These are phyloP conservation scores for Aspergillus oerlinghausenensis DNA, from an alignment of 2,329 filamentous ascomycete species.

Conservation along the genomic window DNA sequence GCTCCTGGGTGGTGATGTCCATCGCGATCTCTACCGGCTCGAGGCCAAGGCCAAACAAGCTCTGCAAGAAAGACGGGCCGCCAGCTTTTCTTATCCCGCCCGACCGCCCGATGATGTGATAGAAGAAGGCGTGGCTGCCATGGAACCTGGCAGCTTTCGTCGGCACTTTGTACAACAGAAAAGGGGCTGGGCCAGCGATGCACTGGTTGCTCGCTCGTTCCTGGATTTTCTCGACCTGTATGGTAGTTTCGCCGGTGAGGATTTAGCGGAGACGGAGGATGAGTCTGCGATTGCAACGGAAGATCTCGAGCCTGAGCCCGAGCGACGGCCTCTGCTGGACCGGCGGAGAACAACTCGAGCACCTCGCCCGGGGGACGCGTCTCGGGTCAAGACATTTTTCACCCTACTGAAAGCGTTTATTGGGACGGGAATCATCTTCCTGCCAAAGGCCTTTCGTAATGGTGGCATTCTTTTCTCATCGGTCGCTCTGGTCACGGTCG, in stretches of 20 bases:
- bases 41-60: slow-evolving; percentile 48
- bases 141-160: slow-evolving; percentile 51
- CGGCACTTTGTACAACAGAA: slow-evolving; percentile 46
- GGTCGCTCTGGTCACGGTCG: slow-evolving; percentile 61
- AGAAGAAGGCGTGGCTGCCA: slow-evolving; percentile 41
- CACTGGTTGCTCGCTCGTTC: slow-evolving; percentile 42
- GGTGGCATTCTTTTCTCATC: slow-evolving; percentile 72
- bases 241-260: slow-evolving; percentile 71
- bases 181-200: slow-evolving; percentile 18
- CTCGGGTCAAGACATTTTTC: slow-evolving; percentile 70
- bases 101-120: slow-evolving; percentile 19
- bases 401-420: slow-evolving; percentile 74
- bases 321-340: slow-evolving; percentile 59
- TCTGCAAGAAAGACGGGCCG: slow-evolving; percentile 53
- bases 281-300: slow-evolving; percentile 42
- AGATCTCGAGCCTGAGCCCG: slow-evolving; percentile 34
- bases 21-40: slow-evolving; percentile 72
- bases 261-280: slow-evolving; percentile 56
- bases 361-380: slow-evolving; percentile 56
- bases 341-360: slow-evolving; percentile 49
- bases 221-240: slow-evolving; percentile 73
- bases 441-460: slow-evolving; percentile 74
- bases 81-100: slow-evolving; percentile 60
- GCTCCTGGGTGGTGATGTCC: slow-evolving; percentile 72
- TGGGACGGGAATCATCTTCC: slow-evolving; percentile 76